A percentile compares a stretch with the other conserved stretches of the same genome.
These are phyloP conservation scores for Mucuna pruriens DNA, from an alignment of 306 rosid species.

Conservation along the genomic window DNA sequence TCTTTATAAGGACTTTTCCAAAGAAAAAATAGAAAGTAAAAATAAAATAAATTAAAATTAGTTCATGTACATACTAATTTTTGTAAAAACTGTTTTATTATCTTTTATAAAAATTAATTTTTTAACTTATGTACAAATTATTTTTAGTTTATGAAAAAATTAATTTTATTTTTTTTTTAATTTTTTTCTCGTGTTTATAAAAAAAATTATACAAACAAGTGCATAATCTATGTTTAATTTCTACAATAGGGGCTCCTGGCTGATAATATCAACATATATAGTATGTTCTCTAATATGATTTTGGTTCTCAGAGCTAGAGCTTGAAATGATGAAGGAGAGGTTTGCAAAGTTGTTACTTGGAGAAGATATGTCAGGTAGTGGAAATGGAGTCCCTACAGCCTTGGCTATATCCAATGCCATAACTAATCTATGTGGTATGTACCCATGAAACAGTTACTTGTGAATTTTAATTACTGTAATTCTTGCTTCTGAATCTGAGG, in stretches of 20 bases:
- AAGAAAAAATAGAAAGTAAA: too few species aligned
- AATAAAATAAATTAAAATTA: too few species aligned
- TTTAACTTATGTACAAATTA: too few species aligned
- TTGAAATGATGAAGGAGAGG: slow-evolving; percentile 89
- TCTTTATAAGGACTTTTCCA: too few species aligned
- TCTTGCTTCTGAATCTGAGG: not conserved
- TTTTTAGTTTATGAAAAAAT: too few species aligned
- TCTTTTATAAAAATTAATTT: too few species aligned
- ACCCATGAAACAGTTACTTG: not conserved
- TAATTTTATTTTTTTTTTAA: too few species aligned
- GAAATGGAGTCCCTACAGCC: slow-evolving; percentile 85
- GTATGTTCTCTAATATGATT: slow-evolving; percentile 25
- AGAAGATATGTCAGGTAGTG: slow-evolving; percentile 95
- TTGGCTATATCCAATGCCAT: slow-evolving; percentile 93
- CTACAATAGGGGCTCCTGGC: not conserved
- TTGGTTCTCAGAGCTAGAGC: slow-evolving; percentile 51
- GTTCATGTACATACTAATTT: too few species aligned
- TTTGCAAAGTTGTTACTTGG: slow-evolving; percentile 88
- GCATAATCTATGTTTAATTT: not conserved
- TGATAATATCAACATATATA: not conserved
- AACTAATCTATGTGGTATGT: slow-evolving; percentile 84
- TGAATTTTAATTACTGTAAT: not conserved
- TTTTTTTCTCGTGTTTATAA: too few species aligned
- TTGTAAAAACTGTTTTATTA: too few species aligned
- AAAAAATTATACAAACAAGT: too few species aligned